These are phyloP conservation scores for Brassica incana DNA, from an alignment of 345 rosid genomes.

Conservation along the genomic window DNA sequence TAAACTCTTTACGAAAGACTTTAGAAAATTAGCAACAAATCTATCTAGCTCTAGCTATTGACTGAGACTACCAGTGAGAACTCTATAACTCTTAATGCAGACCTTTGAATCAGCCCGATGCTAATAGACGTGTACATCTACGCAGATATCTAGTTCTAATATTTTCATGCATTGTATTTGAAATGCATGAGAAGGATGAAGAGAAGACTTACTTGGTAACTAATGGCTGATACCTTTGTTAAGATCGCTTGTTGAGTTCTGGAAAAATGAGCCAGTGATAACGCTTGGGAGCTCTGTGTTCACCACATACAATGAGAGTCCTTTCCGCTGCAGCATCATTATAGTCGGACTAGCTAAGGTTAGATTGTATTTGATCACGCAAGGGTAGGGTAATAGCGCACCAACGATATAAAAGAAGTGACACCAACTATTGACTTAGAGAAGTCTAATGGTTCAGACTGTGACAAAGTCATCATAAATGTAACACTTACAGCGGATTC, in stretches of 20 bases:
- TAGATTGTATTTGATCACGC: conserved; percentile 27
- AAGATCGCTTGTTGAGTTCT: conserved; percentile 47
- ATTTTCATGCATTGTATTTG: too few relatives aligned
- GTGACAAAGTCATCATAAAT: conserved; percentile 17
- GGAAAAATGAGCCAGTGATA: conserved; percentile 37
- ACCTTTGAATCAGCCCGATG: not conserved
- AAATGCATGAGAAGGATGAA: too few relatives aligned
- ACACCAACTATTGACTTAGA: not conserved
- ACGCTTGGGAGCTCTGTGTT: conserved; percentile 44
- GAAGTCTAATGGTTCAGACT: conserved; percentile 9
- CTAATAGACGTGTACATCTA: not conserved
- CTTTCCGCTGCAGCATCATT: conserved; percentile 50
- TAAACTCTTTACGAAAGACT: conserved; percentile 20
- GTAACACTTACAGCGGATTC: conserved; percentile 74
- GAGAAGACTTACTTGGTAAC: conserved; percentile 28
- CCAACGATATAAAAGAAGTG: not conserved
- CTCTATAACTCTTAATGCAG: not conserved
- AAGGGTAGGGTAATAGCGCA: not conserved
- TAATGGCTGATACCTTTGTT: conserved; percentile 21
- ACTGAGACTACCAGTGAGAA: not conserved
- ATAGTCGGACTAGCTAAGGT: conserved; percentile 43
- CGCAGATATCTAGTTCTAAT: not conserved
- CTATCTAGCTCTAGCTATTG: not conserved
- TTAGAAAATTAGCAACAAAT: not conserved
- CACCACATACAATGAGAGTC: conserved; percentile 48